phyloP scores from a whole-genome alignment of 2,329 filamentous ascomycete genomes.

The Karstenula rhodostoma region DNA sequence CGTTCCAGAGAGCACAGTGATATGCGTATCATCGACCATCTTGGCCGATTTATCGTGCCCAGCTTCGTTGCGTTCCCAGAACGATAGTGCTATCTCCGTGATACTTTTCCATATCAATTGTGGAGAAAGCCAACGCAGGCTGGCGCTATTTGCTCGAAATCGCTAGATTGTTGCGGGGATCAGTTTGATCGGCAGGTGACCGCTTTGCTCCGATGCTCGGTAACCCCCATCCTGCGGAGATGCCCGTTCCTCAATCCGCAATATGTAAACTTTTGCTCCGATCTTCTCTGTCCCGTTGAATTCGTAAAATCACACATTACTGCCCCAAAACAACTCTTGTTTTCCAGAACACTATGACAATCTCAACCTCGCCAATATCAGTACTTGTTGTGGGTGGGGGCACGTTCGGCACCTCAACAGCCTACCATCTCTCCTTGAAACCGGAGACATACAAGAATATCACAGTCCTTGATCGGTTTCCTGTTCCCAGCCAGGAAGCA shows the following conservation, averaged over 20 bases:
- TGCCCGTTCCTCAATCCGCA: neutral
- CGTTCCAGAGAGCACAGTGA: neutral
- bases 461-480: conserved; percentile 20
- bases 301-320: neutral
- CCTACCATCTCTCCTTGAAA: conserved; percentile 61
- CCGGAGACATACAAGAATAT: conserved; percentile 52
- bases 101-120: conserved; percentile 4
- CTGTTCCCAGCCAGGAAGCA: conserved; percentile 55
- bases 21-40: neutral
- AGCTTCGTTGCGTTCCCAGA: neutral
- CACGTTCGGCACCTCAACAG: conserved; percentile 69
- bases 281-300: neutral
- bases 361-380: neutral
- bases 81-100: neutral
- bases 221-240: neutral
- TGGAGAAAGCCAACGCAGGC: neutral
- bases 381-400: conserved; percentile 68
- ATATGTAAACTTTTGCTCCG: neutral
- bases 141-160: neutral
- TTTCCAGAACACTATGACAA: neutral
- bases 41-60: neutral
- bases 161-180: neutral
- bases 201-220: neutral
- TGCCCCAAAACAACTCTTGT: neutral
- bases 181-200: neutral